Conservation (phyloP, 2,329 filamentous ascomycete species). For the Diplodia corticola region DNA sequence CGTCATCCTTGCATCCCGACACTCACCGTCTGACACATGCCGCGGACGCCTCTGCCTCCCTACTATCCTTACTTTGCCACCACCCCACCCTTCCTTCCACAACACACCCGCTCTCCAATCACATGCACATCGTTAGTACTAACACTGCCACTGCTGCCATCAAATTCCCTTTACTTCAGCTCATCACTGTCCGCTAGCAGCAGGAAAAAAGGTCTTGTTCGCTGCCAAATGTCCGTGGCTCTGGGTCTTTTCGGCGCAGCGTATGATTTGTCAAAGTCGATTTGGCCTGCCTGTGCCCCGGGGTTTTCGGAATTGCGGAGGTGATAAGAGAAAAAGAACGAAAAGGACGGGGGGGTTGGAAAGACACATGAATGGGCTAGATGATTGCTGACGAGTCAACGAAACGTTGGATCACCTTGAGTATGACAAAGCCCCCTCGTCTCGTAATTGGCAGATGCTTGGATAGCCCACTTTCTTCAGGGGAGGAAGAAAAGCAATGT, state of each 20-base stretch:
- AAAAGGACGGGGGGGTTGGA: neutral
- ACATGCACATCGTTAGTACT: no score
- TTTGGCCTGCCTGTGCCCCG: neutral
- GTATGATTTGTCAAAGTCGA: neutral
- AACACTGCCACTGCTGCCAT: no score
- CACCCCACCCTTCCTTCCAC: neutral
- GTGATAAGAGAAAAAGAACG: neutral
- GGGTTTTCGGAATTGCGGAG: neutral
- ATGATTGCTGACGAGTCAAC: neutral
- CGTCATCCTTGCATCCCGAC: neutral
- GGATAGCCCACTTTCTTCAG: no score
- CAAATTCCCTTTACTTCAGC: neutral
- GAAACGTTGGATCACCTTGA: neutral
- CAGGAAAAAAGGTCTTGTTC: no score
- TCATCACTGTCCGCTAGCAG: no score
- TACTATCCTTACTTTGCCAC: neutral
- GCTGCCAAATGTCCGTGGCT: neutral
- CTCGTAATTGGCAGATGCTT: no score
- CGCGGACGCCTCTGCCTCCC: neutral
- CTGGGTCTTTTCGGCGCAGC: neutral
- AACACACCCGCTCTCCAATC: neutral
- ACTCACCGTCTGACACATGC: neutral
- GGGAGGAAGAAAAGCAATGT: no score
- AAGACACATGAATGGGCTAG: no score
- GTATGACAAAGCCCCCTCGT: no score